Percentiles rank a stretch among this genome's conserved stretches.
Conservation (phyloP, 176 grass and related monocot species). For the Saccharum spontaneum region DNA sequence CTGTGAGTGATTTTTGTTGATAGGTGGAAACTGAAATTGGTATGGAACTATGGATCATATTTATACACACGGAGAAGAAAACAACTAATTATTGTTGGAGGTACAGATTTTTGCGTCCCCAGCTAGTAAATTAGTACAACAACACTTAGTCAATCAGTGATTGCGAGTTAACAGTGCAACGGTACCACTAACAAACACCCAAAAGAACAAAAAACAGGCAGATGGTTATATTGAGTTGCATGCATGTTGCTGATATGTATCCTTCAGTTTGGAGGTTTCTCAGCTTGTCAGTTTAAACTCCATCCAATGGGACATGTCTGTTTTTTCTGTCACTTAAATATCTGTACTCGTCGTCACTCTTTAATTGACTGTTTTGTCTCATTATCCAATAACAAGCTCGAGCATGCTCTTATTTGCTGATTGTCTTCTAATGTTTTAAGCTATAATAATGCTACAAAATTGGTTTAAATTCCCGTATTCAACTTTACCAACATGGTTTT, state of each 20-base stretch:
- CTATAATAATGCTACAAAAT: neutral
- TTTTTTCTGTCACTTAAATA: neutral
- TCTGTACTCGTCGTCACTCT: neutral
- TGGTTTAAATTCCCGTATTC: neutral
- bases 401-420: neutral
- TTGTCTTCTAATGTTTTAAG: neutral
- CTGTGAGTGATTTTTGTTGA: neutral
- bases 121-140: neutral
- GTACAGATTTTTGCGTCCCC: neutral
- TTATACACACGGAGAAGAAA: neutral
- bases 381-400: neutral
- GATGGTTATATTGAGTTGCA: neutral
- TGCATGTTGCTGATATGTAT: neutral
- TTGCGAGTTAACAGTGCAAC: neutral
- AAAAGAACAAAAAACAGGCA: neutral
- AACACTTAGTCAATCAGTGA: neutral
- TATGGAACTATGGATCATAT: neutral
- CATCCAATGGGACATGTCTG: neutral
- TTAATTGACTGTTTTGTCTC: constrained; percentile 13
- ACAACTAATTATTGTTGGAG: neutral
- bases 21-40: neutral
- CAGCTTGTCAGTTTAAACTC: neutral
- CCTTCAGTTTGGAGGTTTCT: constrained; percentile 6
- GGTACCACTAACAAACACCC: neutral
- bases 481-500: neutral